A percentile compares a stretch with the other conserved stretches of the same genome.
phyloP scores from a whole-genome alignment of 2,329 filamentous ascomycete species.

The Xylariales sp. region DNA sequence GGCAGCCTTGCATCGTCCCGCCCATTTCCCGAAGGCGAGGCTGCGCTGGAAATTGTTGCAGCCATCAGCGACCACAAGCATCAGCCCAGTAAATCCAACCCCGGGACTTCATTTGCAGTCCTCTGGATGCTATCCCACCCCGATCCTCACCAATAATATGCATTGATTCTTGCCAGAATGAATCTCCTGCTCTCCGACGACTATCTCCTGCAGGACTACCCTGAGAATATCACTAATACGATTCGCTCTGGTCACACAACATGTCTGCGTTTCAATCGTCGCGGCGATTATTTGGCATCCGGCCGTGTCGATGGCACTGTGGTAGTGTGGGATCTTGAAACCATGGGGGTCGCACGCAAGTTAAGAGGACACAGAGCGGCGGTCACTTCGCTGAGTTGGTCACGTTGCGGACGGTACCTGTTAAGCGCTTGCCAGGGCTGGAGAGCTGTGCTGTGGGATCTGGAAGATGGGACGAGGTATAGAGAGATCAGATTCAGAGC shows the following conservation, averaged over 20 bases:
- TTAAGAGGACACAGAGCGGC: conserved; percentile 88
- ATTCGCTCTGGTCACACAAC: conserved; percentile 69
- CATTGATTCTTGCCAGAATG: conserved; percentile 33
- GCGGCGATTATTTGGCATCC: conserved; percentile 90
- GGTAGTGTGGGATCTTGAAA: conserved; percentile 95
- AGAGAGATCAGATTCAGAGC: conserved; percentile 88
- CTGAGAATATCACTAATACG: conserved; percentile 82
- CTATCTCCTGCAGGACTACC: conserved; percentile 73
- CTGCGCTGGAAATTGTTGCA: conserved; percentile 6
- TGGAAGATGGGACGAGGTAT: conserved; percentile 64
- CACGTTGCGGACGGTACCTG: conserved; percentile 82
- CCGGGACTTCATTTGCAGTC: no score
- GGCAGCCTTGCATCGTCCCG: conserved; percentile 10
- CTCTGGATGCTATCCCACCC: no score
- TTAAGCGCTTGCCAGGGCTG: conserved; percentile 93
- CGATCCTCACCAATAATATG: no score
- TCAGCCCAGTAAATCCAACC: no score
- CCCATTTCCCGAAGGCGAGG: conserved; percentile 2
- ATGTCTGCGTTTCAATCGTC: conserved; percentile 82
- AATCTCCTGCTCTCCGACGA: conserved; percentile 59
- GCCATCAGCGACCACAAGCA: conserved; percentile 1
- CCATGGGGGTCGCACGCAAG: conserved; percentile 93
- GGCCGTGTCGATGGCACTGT: conserved; percentile 92
- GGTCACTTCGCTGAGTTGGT: conserved; percentile 95
- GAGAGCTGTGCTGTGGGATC: conserved; percentile 94